Conservation (phyloP, 2,329 filamentous ascomycete genomes). For the Botryosphaeria dothidea region DNA sequence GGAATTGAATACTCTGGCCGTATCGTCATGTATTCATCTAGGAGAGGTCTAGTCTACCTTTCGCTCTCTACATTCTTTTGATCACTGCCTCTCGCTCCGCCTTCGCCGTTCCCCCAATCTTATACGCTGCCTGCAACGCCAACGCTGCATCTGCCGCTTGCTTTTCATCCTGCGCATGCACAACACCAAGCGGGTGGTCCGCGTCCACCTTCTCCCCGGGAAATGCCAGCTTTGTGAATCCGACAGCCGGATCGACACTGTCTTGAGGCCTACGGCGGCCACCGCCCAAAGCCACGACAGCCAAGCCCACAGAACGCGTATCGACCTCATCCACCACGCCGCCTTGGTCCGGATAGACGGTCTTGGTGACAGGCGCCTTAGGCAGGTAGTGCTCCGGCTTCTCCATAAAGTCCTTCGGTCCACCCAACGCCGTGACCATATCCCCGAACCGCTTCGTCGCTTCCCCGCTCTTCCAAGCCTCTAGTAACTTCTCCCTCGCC, state of each 20-base stretch:
- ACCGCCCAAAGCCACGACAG: conserved; percentile 18
- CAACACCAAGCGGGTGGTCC: neutral
- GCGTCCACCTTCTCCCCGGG: conserved; percentile 2
- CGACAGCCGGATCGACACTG: conserved; percentile 12
- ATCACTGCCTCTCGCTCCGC: neutral
- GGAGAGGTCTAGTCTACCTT: neutral
- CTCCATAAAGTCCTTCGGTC: conserved; percentile 13
- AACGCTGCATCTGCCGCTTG: conserved; percentile 6
- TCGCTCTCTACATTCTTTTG: neutral
- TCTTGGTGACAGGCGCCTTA: neutral
- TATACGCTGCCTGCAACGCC: conserved; percentile 16
- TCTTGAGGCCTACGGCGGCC: conserved; percentile 11
- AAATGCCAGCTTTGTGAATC: conserved; percentile 13
- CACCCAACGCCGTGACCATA: conserved; percentile 10
- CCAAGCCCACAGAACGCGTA: conserved; percentile 14
- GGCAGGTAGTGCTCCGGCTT: neutral
- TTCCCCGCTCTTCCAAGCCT: conserved; percentile 18
- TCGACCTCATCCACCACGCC: conserved; percentile 15
- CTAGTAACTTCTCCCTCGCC: neutral
- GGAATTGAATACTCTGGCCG: neutral
- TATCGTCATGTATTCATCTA: neutral
- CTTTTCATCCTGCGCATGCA: conserved; percentile 11
- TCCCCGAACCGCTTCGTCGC: neutral
- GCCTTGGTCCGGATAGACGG: conserved; percentile 2
- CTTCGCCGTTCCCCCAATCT: neutral